phyloP scores from a whole-genome alignment of 768 basidiomycete genomes.

The Agrocybe pediades region DNA sequence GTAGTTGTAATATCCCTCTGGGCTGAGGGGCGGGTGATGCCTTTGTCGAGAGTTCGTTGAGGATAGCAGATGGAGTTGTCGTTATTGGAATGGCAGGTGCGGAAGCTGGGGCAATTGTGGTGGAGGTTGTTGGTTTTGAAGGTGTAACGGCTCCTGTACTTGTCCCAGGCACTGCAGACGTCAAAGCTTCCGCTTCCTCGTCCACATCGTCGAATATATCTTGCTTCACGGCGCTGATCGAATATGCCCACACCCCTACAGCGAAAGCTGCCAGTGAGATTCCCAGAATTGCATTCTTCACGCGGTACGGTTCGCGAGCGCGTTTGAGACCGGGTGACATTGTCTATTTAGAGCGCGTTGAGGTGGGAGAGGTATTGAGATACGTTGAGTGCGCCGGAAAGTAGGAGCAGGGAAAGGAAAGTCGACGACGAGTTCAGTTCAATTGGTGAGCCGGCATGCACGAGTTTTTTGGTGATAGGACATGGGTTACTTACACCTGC shows the following conservation, averaged over 20 bases:
- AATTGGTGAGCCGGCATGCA: background rate
- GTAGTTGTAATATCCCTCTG: conserved; percentile 31
- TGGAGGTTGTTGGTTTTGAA: conserved; percentile 21
- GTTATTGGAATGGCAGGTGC: background rate
- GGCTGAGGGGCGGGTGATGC: background rate
- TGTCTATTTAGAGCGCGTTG: conserved; percentile 40
- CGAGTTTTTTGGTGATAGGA: background rate
- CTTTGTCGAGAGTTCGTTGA: conserved; percentile 8
- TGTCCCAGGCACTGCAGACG: conserved; percentile 29
- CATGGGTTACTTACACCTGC: conserved; percentile 42
- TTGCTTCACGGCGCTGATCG: conserved; percentile 92
- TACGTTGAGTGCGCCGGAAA: background rate
- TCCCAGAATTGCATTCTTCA: conserved; percentile 82
- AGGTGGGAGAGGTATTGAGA: background rate
- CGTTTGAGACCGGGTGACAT: conserved; percentile 89
- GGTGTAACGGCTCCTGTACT: conserved; percentile 10
- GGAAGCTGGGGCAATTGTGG: background rate
- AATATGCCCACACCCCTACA: conserved; percentile 86
- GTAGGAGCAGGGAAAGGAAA: background rate
- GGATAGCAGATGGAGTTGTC: background rate
- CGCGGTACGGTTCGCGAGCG: conserved; percentile 81
- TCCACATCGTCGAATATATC: conserved; percentile 90
- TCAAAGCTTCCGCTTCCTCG: conserved; percentile 69
- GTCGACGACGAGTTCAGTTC: too few species aligned
- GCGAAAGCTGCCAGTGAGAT: conserved; percentile 70